Evolutionary conservation across 1,284 basidiomycete genomes (phyloP).

Genomic region (Ustilago sp.): DNA sequence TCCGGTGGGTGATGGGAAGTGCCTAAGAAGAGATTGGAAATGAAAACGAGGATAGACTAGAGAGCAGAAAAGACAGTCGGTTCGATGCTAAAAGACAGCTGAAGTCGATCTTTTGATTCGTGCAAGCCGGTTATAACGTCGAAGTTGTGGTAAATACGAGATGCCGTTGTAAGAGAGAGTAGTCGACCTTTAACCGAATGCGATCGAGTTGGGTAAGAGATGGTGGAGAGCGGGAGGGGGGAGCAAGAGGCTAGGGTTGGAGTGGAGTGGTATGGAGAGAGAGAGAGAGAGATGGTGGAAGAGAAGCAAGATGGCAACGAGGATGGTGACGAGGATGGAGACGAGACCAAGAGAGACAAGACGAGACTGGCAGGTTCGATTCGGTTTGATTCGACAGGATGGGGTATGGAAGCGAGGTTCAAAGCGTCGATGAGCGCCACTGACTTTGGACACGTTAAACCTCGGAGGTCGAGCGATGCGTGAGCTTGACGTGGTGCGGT

Average conservation of each 20-base stretch:
- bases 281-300: conserved; percentile 33
- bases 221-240: background rate
- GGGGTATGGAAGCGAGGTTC: conserved; percentile 17
- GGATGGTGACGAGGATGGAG: conserved; percentile 24
- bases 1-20: conserved; percentile 7
- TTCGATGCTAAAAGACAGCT: conserved; percentile 24
- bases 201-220: conserved; percentile 26
- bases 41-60: conserved; percentile 4
- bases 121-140: conserved; percentile 24
- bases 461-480: conserved; percentile 1
- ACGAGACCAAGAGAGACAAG: conserved; percentile 1
- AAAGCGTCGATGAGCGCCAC: conserved; percentile 13
- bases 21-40: conserved; percentile 3
- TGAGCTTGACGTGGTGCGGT: background rate
- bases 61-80: conserved; percentile 41
- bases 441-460: conserved; percentile 6
- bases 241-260: conserved; percentile 4
- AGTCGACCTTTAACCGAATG: conserved; percentile 29
- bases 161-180: conserved; percentile 19
- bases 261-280: conserved; percentile 16
- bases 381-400: conserved; percentile 16
- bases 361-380: conserved; percentile 4
- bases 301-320: conserved; percentile 40
- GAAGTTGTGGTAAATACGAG: conserved; percentile 9
- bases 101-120: conserved; percentile 13